A percentile compares a stretch with the other conserved stretches of the same genome.
phyloP scores from a whole-genome alignment of 306 rosid species.

The Cucumis melo region DNA sequence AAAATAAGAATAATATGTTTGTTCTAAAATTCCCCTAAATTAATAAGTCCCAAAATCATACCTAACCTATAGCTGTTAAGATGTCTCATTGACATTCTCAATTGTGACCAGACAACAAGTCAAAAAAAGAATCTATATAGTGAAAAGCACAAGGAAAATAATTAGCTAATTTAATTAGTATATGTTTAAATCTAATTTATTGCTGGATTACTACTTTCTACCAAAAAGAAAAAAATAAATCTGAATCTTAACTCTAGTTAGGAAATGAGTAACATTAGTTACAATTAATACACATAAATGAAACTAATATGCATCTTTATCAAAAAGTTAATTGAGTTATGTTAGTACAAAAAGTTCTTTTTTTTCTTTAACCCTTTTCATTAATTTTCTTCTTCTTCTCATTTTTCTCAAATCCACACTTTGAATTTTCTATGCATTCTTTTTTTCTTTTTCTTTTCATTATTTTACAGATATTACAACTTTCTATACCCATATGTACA shows the following conservation, averaged over 20 bases:
- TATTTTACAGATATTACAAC: background rate
- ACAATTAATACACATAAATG: too few relatives aligned
- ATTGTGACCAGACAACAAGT: background rate
- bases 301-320: too few relatives aligned
- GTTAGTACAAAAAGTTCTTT: too few relatives aligned
- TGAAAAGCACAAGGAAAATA: background rate
- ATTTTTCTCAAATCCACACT: background rate
- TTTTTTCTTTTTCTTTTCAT: background rate
- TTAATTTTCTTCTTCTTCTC: too few relatives aligned
- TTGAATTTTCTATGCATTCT: background rate
- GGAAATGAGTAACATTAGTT: too few relatives aligned
- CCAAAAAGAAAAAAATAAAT: background rate
- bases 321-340: too few relatives aligned
- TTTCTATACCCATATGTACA: conserved; percentile 5
- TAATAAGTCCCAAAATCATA: background rate
- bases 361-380: too few relatives aligned
- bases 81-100: background rate
- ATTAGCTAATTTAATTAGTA: background rate
- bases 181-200: background rate
- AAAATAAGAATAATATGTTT: background rate
- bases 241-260: too few relatives aligned
- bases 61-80: background rate
- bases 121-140: background rate
- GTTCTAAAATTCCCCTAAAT: background rate
- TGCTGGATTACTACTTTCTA: background rate